Evolutionary conservation across 495 filamentous ascomycete species (phyloP), one percentile per base, ranked within the genome.

Genomic region (Trichocladium uniseriatum): DNA sequence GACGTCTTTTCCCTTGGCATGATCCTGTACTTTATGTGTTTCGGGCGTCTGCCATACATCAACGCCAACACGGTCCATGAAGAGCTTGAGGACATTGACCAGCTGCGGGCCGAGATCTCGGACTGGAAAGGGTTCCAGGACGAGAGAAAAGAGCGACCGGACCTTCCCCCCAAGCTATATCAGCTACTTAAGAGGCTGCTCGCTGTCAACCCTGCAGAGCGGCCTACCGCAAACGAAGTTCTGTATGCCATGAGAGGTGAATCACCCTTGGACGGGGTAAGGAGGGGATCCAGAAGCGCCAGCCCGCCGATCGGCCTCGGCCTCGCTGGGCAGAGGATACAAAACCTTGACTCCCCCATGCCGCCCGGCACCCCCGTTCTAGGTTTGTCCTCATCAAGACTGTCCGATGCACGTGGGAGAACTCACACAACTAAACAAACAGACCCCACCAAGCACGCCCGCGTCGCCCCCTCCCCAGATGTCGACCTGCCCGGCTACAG

Each of bases 11-110:
- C 89, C 3, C 66, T 98, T 0, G 92, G 92, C 29, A 95, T 98
- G 92, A 96, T 97, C 38, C 77, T 98, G 4, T 94, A 97, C 65
- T 97, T 97, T 55, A 80, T 97, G 68, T 97, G 94, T 62, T 98
- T 97, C 62, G 87, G 86, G 0, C 76, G 86, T 7, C 77, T 97
- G 2, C 92, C 92, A 2, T 98, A 97, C 59, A 69, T 57, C 20
- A 83, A 82, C 59, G 91, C 89, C 28, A 89, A 96, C 56, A 69
- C 81, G 18, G 73, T 94, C 32, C 77, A 94, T 51, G 92, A 98
- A 65, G 94, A 97, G 56, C 78, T 86, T 39, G 94, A 97, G 59
- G 90, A 98, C 51, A 74, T 96, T n/a, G 89, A 95, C 52, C 71
- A 79, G 46, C 79, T 98, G 16, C 80, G 90, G 38, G 84, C 76